These are phyloP conservation scores for Cardamine chenopodiifolia DNA, from an alignment of 345 rosid genomes.

Conservation along the genomic window DNA sequence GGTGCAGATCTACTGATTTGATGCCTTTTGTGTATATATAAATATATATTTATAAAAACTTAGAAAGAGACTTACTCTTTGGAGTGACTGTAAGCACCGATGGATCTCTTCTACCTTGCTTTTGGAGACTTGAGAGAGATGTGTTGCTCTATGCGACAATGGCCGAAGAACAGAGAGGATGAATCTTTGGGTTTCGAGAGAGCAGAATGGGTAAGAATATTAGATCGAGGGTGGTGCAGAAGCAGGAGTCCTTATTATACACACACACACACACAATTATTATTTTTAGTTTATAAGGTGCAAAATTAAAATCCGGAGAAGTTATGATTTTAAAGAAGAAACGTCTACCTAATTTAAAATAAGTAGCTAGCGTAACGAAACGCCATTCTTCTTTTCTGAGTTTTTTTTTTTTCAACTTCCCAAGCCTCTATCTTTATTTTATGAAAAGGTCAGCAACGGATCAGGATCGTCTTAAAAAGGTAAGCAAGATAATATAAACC, in stretches of 20 bases:
- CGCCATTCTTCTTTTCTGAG: constrained; percentile 10
- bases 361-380: constrained; percentile 37
- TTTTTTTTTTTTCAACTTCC: background rate
- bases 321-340: constrained; percentile 38
- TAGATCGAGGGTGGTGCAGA: constrained; percentile 42
- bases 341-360: constrained; percentile 37
- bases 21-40: background rate
- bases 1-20: constrained; percentile 31
- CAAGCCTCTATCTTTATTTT: constrained; percentile 19
- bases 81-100: background rate
- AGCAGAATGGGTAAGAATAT: constrained; percentile 34
- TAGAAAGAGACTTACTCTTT: constrained; percentile 15
- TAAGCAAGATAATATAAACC: constrained; percentile 3
- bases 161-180: constrained; percentile 14
- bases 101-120: constrained; percentile 23
- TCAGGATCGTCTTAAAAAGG: background rate
- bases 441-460: constrained; percentile 41
- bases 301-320: constrained; percentile 41
- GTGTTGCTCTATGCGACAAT: constrained; percentile 10
- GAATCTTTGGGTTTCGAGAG: background rate
- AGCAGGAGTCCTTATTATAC: constrained; percentile 39
- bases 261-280: constrained; percentile 22
- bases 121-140: background rate
- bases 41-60: background rate
- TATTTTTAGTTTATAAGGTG: constrained; percentile 26